Conservation (phyloP, 73 alveolate genomes). For the Paramecium bursaria region DNA sequence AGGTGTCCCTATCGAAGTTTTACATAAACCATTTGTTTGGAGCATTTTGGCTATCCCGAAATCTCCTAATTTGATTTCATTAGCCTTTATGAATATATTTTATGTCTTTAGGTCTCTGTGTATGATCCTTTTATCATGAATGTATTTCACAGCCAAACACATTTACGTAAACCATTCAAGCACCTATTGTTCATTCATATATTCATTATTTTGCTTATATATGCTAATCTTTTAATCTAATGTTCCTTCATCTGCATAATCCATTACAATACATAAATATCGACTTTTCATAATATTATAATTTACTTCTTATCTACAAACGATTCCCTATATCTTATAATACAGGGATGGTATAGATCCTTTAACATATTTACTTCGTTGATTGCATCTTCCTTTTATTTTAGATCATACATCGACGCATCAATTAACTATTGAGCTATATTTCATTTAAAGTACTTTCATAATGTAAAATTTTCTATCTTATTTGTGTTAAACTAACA, state of each 20-base stretch:
- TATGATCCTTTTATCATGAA: conserved; percentile 81
- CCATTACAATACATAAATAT: conserved; percentile 86
- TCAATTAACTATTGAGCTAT: conserved; percentile 36
- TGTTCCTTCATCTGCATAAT: conserved; percentile 90
- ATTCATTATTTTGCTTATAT: conserved; percentile 67
- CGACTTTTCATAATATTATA: conserved; percentile 18
- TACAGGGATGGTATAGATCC: conserved; percentile 70
- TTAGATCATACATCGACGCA: conserved; percentile 39
- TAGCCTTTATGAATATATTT: conserved; percentile 80
- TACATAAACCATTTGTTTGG: conserved; percentile 76
- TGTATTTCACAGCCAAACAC: conserved; percentile 81
- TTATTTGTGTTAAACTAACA: conserved; percentile 55
- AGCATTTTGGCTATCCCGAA: conserved; percentile 85
- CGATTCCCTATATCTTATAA: conserved; percentile 70
- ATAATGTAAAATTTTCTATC: conserved; percentile 63
- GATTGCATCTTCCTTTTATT: conserved; percentile 64
- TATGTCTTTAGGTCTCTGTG: conserved; percentile 88
- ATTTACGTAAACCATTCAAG: conserved; percentile 78
- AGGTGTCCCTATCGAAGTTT: conserved; percentile 80
- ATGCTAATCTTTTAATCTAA: conserved; percentile 73
- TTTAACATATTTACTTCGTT: conserved; percentile 70
- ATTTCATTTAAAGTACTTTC: conserved; percentile 61
- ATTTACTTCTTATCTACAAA: conserved; percentile 70
- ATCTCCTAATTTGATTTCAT: conserved; percentile 86
- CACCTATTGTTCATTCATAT: conserved; percentile 72